These are phyloP conservation scores for Suhomyces wounanorum DNA, from an alignment of 1,139 yeast species.

Conservation along the genomic window DNA sequence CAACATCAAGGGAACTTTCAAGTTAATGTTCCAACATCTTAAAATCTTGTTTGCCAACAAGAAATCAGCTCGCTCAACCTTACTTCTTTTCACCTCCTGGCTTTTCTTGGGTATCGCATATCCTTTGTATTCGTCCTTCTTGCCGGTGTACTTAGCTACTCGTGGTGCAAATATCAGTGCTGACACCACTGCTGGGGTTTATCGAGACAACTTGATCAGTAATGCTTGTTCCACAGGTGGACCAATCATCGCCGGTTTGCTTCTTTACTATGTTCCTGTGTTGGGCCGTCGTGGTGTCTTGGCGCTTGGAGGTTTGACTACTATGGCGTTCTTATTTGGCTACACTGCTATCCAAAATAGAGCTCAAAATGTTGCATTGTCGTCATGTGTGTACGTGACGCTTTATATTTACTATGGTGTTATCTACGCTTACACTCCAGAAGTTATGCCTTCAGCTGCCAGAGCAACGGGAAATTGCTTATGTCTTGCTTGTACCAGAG, in stretches of 20 bases:
- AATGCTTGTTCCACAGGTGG: slow-evolving; percentile 57
- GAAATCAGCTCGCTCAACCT: slow-evolving; percentile 30
- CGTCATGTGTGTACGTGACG: slow-evolving; percentile 51
- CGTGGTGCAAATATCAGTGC: slow-evolving; percentile 43
- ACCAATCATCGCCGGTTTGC: slow-evolving; percentile 53
- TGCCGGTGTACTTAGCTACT: slow-evolving; percentile 39
- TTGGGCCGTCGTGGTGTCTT: slow-evolving; percentile 60
- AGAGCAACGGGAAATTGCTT: slow-evolving; percentile 60
- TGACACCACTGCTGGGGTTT: slow-evolving; percentile 38
- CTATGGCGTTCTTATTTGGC: slow-evolving; percentile 59
- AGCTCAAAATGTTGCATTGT: slow-evolving; percentile 53
- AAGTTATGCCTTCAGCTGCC: slow-evolving; percentile 56
- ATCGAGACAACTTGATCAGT: slow-evolving; percentile 54
- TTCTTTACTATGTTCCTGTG: slow-evolving; percentile 42
- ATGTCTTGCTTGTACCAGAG: slow-evolving; percentile 48
- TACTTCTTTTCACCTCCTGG: slow-evolving; percentile 37
- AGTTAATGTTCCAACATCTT: slow-evolving; percentile 23
- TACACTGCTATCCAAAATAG: slow-evolving; percentile 55
- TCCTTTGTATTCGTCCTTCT: slow-evolving; percentile 41
- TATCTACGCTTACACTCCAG: slow-evolving; percentile 61
- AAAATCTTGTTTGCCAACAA: slow-evolving; percentile 30
- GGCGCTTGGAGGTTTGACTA: slow-evolving; percentile 51
- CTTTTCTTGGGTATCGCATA: slow-evolving; percentile 40
- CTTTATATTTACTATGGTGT: slow-evolving; percentile 56
- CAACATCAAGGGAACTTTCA: slow-evolving; percentile 20